Conservation (phyloP, 1,284 basidiomycete genomes). For the Cryptococcus floricola region DNA sequence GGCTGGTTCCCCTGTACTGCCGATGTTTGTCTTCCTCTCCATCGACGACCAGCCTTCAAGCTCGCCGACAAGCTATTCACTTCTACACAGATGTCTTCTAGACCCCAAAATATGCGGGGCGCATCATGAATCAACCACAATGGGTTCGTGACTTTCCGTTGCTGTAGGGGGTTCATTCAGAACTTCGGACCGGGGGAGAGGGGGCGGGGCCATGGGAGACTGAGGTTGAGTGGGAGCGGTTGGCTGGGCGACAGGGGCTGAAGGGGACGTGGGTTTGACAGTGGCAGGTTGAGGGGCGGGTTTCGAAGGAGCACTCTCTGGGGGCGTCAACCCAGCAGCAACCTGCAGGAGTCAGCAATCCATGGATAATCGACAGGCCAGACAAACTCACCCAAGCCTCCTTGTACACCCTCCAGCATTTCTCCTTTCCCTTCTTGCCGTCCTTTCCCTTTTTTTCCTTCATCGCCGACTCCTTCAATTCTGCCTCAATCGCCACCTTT, state of each 20-base stretch:
- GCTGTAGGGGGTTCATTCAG: background rate
- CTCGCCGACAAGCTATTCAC: no score
- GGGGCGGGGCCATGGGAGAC: background rate
- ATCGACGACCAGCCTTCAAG: no score
- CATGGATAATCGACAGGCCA: background rate
- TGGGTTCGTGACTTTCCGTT: background rate
- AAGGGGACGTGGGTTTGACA: background rate
- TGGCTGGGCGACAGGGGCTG: background rate
- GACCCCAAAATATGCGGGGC: no score
- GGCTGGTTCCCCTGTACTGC: no score
- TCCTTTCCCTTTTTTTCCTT: slow-evolving; percentile 40
- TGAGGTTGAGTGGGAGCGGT: background rate
- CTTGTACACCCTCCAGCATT: slow-evolving; percentile 38
- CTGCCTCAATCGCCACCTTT: slow-evolving; percentile 47
- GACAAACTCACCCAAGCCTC: slow-evolving; percentile 32
- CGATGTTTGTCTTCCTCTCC: no score
- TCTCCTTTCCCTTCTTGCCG: slow-evolving; percentile 35
- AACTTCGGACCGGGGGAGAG: background rate
- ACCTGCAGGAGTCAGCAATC: background rate
- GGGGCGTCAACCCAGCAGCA: slow-evolving; percentile 8
- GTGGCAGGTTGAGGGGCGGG: background rate
- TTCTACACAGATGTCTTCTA: no score
- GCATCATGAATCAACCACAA: background rate
- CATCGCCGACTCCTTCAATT: slow-evolving; percentile 42
- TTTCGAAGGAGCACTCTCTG: background rate